These are phyloP conservation scores for Corinectria fuckeliana DNA, from an alignment of 2,329 filamentous ascomycete genomes.

Conservation along the genomic window DNA sequence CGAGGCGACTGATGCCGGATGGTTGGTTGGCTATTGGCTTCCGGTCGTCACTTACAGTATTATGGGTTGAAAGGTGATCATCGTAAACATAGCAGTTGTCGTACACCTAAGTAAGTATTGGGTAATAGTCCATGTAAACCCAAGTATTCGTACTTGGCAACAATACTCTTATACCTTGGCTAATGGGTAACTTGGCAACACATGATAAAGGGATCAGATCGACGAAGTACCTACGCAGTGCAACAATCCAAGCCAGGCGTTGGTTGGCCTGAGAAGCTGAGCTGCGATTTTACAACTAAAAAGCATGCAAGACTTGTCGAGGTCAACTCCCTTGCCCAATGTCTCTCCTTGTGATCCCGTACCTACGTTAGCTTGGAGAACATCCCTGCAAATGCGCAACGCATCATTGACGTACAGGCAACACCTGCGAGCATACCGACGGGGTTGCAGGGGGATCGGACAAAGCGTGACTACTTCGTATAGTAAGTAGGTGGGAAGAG, in stretches of 20 bases:
- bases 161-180: neutral
- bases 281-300: neutral
- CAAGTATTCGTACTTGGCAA: no score
- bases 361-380: constrained; percentile 12
- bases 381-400: neutral
- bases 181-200: no score
- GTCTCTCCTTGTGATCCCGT: constrained; percentile 1
- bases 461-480: neutral
- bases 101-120: no score
- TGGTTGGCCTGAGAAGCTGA: neutral
- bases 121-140: no score
- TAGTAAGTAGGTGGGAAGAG: neutral
- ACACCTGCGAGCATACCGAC: no score
- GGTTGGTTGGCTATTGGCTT: no score
- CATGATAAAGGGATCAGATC: no score
- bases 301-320: neutral
- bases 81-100: no score
- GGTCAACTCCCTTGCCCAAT: neutral
- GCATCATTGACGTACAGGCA: neutral
- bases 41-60: no score
- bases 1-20: no score
- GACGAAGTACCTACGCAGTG: no score
- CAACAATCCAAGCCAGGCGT: neutral
- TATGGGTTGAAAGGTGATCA: no score
- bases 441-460: neutral